Evolutionary conservation across 257 asterid species (phyloP).

Genomic region (Echium plantagineum): DNA sequence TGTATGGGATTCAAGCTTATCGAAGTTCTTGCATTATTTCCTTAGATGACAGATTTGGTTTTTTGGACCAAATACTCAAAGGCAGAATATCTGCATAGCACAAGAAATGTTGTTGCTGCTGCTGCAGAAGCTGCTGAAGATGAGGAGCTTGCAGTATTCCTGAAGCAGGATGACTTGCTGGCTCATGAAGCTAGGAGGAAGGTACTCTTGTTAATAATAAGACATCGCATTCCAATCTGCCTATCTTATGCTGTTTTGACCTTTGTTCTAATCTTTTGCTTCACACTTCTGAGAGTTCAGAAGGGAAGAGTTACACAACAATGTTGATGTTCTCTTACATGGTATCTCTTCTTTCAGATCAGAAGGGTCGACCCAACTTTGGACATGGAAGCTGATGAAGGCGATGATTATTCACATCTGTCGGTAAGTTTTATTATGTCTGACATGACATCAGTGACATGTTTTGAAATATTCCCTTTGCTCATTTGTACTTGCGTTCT

Average conservation of each 20-base stretch:
- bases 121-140: conserved; percentile 99
- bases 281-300: neutral
- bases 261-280: neutral
- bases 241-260: neutral
- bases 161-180: conserved; percentile 84
- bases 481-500: too few relatives aligned
- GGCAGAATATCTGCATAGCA: conserved; percentile 91
- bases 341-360: conserved; percentile 40
- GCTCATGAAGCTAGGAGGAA: conserved; percentile 86
- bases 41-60: conserved; percentile 85
- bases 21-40: conserved; percentile 4
- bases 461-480: too few relatives aligned
- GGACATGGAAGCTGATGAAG: neutral
- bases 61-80: conserved; percentile 98
- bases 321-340: conserved; percentile 12
- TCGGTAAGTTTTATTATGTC: neutral
- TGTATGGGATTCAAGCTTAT: conserved; percentile 1
- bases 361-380: conserved; percentile 76
- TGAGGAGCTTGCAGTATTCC: conserved; percentile 94
- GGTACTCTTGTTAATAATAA: conserved; percentile 28
- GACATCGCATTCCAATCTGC: neutral
- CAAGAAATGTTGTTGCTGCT: conserved; percentile 83
- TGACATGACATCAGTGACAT: too few relatives aligned
- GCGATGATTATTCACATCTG: neutral
- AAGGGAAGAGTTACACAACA: neutral